These are phyloP conservation scores for Amylocystis lapponica DNA, from an alignment of 768 basidiomycete genomes.

Conservation along the genomic window DNA sequence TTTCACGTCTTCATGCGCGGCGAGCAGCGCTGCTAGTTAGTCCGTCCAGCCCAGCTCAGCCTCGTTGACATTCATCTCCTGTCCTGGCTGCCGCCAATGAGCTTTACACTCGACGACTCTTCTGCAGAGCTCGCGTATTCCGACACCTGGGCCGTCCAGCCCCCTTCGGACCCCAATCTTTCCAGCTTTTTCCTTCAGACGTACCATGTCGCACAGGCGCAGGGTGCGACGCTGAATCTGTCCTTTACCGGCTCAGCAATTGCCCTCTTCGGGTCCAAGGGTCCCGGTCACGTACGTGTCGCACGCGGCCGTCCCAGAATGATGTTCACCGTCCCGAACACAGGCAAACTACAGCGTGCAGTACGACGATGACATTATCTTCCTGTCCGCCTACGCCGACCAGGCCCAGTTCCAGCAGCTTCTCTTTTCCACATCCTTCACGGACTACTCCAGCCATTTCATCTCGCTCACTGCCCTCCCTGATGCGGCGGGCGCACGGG, in stretches of 20 bases:
- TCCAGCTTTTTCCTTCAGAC: conserved; percentile 19
- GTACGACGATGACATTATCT: conserved; percentile 17
- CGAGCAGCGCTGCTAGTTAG: too few relatives aligned
- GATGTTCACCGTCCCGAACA: background rate
- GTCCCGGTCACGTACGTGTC: conserved; percentile 22
- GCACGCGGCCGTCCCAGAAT: background rate
- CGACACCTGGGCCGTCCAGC: conserved; percentile 20
- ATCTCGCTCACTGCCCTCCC: conserved; percentile 17
- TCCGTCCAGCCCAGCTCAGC: background rate
- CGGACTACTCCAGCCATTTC: conserved; percentile 9
- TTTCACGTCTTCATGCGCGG: too few relatives aligned
- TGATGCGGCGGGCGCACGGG: conserved; percentile 2
- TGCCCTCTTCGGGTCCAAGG: conserved; percentile 23
- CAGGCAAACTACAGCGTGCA: conserved; percentile 20
- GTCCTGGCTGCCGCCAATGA: conserved; percentile 9
- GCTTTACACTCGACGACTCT: conserved; percentile 27
- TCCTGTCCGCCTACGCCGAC: conserved; percentile 13
- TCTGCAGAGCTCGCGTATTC: conserved; percentile 18
- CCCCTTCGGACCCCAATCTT: conserved; percentile 12
- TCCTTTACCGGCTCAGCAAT: conserved; percentile 16
- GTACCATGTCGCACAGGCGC: conserved; percentile 20
- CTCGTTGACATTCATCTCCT: background rate
- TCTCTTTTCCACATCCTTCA: conserved; percentile 17
- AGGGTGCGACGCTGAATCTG: conserved; percentile 20
- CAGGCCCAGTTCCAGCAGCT: conserved; percentile 18